These are phyloP conservation scores for Coelastrella sp. DNA, from an alignment of 139 green algal genomes.

Conservation along the genomic window DNA sequence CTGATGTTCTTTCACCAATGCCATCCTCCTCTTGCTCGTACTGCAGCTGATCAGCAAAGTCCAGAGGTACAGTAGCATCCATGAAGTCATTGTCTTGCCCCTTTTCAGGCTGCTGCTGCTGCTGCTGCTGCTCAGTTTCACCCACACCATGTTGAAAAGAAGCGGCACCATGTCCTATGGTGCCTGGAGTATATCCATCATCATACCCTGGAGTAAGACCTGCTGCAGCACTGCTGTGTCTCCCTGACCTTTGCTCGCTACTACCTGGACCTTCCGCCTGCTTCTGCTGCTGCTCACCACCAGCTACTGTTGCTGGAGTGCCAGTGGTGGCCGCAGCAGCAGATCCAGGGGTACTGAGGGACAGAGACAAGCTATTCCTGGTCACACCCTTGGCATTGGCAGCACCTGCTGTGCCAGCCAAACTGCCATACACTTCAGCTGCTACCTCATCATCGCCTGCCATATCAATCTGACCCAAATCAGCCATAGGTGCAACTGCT, in stretches of 20 bases:
- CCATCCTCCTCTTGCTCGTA: neutral
- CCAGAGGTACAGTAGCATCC: neutral
- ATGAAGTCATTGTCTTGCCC: neutral
- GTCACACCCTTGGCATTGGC: neutral
- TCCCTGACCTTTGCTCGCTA: too few relatives aligned
- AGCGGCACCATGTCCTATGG: too few relatives aligned
- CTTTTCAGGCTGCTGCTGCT: constrained; percentile 25
- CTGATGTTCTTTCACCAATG: neutral
- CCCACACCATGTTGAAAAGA: too few relatives aligned
- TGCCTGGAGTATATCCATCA: neutral
- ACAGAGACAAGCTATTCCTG: neutral
- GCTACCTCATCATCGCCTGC: neutral
- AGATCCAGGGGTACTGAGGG: constrained; percentile 13
- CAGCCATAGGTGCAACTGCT: constrained; percentile 24
- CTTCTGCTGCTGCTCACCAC: neutral
- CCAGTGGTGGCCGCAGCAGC: neutral
- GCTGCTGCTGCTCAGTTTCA: constrained; percentile 21
- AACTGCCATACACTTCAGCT: neutral
- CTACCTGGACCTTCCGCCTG: too few relatives aligned
- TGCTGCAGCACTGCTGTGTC: too few relatives aligned
- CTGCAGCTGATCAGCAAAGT: neutral
- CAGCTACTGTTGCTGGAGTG: neutral
- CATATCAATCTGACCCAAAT: constrained; percentile 24
- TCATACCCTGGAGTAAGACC: too few relatives aligned
- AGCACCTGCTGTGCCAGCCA: neutral